phyloP scores from a whole-genome alignment of 495 filamentous ascomycete genomes.

The Daldinia childiae region DNA sequence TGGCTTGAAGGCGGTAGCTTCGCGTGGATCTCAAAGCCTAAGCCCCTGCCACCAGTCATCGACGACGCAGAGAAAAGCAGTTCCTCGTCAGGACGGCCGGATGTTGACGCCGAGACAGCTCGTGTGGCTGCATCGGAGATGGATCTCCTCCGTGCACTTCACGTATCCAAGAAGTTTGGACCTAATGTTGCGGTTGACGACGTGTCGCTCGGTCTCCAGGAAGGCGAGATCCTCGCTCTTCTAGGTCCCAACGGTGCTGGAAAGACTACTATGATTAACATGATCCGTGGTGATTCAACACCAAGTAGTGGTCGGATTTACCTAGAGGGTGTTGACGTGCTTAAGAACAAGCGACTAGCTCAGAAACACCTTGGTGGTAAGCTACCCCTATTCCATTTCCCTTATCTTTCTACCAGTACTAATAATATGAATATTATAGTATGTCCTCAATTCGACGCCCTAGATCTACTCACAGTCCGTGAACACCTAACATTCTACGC shows the following conservation, averaged over 20 bases:
- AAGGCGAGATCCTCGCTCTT: constrained; percentile 74
- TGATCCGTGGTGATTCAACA: constrained; percentile 75
- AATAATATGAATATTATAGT: constrained; percentile 54
- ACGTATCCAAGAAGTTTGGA: constrained; percentile 73
- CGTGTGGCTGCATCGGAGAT: constrained; percentile 61
- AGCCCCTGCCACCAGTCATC: constrained; percentile 23
- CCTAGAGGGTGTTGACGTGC: constrained; percentile 70
- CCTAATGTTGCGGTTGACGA: constrained; percentile 70
- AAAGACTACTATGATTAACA: constrained; percentile 76
- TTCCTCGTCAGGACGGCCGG: constrained; percentile 21
- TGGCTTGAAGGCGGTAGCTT: constrained; percentile 70
- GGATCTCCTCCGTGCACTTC: constrained; percentile 70
- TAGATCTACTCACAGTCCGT: constrained; percentile 67
- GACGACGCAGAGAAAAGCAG: constrained; percentile 33
- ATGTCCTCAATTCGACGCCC: constrained; percentile 68
- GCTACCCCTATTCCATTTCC: constrained; percentile 1
- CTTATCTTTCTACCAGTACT: not conserved
- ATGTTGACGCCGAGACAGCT: constrained; percentile 46
- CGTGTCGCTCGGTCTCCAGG: constrained; percentile 72
- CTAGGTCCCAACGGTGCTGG: constrained; percentile 80
- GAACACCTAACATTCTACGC: constrained; percentile 74
- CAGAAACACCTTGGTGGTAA: constrained; percentile 43
- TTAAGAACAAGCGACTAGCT: constrained; percentile 31
- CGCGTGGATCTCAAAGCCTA: constrained; percentile 46
- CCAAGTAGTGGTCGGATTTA: constrained; percentile 69